Percentiles rank a stretch among this genome's conserved stretches.
Conservation (phyloP, 2,329 filamentous ascomycete genomes). For the Polytolypa hystricis region DNA sequence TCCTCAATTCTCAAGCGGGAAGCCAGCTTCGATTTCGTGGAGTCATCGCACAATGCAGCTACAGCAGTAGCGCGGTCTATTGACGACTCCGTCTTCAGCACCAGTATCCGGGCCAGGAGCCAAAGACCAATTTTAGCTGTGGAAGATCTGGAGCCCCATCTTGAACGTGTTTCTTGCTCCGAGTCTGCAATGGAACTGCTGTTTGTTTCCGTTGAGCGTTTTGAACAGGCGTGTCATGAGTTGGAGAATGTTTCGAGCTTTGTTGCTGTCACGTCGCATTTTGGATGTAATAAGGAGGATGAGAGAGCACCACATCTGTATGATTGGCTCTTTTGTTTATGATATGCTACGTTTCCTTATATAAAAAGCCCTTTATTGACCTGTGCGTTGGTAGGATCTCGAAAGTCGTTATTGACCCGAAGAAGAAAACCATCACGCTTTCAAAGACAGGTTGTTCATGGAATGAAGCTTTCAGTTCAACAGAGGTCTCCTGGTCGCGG, state of each 20-base stretch:
- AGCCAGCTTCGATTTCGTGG: conserved; percentile 5
- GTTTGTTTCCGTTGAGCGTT: conserved; percentile 5
- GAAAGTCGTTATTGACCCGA: conserved; percentile 5
- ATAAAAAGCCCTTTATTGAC: too few species aligned
- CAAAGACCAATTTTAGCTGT: conserved; percentile 9
- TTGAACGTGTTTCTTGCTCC: conserved; percentile 7
- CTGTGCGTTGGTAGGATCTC: conserved; percentile 2
- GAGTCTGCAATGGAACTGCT: conserved; percentile 7
- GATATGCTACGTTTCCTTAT: not conserved
- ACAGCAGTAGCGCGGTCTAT: not conserved
- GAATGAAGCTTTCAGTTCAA: conserved; percentile 12
- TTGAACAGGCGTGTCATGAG: conserved; percentile 6
- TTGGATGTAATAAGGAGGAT: conserved; percentile 13
- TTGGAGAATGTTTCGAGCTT: conserved; percentile 8
- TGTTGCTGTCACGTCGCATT: conserved; percentile 13
- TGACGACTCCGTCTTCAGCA: conserved; percentile 8
- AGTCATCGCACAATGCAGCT: not conserved
- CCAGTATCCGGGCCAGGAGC: conserved; percentile 9
- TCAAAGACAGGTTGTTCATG: conserved; percentile 9
- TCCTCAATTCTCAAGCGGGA: conserved; percentile 1
- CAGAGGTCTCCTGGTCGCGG: conserved; percentile 12
- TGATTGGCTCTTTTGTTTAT: conserved; percentile 2
- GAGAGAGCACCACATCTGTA: conserved; percentile 13
- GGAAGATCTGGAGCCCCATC: conserved; percentile 9
- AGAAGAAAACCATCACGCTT: conserved; percentile 6